These are phyloP conservation scores for Pythium sukuiense DNA, from an alignment of 352 stramenopile species.

Conservation along the genomic window DNA sequence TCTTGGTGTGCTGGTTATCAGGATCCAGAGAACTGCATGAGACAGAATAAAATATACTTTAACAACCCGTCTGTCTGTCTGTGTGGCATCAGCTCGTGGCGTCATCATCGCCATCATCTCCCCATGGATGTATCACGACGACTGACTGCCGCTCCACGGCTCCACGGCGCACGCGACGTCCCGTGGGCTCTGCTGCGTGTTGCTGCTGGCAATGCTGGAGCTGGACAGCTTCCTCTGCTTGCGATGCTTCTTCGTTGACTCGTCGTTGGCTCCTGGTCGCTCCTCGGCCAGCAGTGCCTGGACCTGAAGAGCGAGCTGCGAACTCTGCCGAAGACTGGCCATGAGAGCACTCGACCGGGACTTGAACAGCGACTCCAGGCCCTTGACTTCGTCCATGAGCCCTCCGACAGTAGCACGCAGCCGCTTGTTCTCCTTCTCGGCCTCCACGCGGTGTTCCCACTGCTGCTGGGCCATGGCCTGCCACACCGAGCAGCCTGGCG, in stretches of 20 bases:
- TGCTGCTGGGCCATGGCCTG: constrained; percentile 21
- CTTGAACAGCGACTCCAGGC: constrained; percentile 24
- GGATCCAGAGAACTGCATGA: background rate
- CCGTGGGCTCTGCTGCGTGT: constrained; percentile 18
- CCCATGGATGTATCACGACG: background rate
- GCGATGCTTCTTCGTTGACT: background rate
- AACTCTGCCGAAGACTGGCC: constrained; percentile 21
- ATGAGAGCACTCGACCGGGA: constrained; percentile 25
- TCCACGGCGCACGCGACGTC: constrained; percentile 21
- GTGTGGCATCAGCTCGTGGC: background rate
- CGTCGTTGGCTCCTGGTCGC: background rate
- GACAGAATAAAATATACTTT: constrained; percentile 17
- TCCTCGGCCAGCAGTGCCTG: constrained; percentile 12
- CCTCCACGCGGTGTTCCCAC: constrained; percentile 20
- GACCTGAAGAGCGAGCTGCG: constrained; percentile 15
- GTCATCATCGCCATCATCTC: background rate
- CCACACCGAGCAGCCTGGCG: constrained; percentile 11
- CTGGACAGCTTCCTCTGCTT: background rate
- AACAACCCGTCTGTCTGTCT: background rate
- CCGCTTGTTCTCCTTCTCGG: constrained; percentile 24
- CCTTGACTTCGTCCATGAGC: constrained; percentile 23
- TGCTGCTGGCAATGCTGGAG: background rate
- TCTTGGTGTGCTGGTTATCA: too few relatives aligned
- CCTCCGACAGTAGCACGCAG: constrained; percentile 18
- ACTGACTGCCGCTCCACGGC: background rate